Conservation (phyloP, 1,139 yeast species). For the Ogataea hybrid region DNA sequence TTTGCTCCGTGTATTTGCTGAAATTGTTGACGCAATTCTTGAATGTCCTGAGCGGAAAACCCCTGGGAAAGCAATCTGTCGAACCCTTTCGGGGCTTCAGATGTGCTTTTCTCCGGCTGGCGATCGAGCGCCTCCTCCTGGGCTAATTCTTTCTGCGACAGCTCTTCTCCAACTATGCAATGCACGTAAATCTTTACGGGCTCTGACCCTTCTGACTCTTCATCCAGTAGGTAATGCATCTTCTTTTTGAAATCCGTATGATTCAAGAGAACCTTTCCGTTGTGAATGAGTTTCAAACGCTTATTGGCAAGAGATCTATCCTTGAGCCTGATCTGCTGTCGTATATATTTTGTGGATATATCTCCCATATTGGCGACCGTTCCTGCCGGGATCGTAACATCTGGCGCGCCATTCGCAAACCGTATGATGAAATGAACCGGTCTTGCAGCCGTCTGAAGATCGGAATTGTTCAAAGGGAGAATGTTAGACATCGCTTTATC, state of each 20-base stretch:
- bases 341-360: conserved; percentile 42
- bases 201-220: conserved; percentile 13
- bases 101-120: conserved; percentile 46
- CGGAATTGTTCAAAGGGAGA: conserved; percentile 15
- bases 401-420: conserved; percentile 49
- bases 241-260: conserved; percentile 55
- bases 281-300: conserved; percentile 68
- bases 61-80: conserved; percentile 84
- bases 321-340: conserved; percentile 41
- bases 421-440: conserved; percentile 42
- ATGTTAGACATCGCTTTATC: conserved; percentile 12
- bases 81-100: conserved; percentile 82
- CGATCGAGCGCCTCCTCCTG: conserved; percentile 64
- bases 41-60: conserved; percentile 72
- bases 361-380: conserved; percentile 30
- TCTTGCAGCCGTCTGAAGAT: conserved; percentile 8
- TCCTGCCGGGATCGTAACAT: conserved; percentile 41
- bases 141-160: conserved; percentile 56
- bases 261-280: conserved; percentile 68
- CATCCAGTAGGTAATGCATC: conserved; percentile 33
- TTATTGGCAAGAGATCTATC: conserved; percentile 40
- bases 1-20: conserved; percentile 58
- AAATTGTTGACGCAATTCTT: conserved; percentile 72
- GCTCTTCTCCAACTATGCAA: conserved; percentile 75
- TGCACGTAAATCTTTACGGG: conserved; percentile 55